Conservation (phyloP, 345 rosid genomes). For the Hypericum perforatum region DNA sequence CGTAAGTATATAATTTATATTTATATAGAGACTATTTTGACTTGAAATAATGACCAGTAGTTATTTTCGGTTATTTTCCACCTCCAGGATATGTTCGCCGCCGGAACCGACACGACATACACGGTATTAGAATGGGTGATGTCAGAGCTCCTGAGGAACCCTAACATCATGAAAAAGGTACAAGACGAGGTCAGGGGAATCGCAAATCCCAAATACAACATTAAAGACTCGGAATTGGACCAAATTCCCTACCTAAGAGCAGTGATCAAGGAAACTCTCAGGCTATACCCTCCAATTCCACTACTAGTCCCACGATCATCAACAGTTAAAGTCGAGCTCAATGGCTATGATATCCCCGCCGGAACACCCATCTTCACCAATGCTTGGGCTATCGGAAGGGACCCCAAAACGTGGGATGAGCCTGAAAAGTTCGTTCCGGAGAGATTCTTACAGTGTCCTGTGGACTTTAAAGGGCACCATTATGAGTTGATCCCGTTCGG, state of each 20-base stretch:
- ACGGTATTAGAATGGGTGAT: slow-evolving; percentile 27
- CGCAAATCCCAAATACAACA: not conserved
- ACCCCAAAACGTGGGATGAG: slow-evolving; percentile 17
- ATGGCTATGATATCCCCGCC: slow-evolving; percentile 18
- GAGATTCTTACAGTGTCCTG: slow-evolving; percentile 19
- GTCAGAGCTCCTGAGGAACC: slow-evolving; percentile 32
- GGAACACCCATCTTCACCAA: slow-evolving; percentile 21
- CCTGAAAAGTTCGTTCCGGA: slow-evolving; percentile 28
- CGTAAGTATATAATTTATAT: too few species aligned
- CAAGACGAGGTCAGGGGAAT: slow-evolving; percentile 18
- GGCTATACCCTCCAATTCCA: slow-evolving; percentile 32
- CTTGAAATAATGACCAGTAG: too few species aligned
- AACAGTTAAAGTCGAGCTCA: slow-evolving; percentile 17
- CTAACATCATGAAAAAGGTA: slow-evolving; percentile 14
- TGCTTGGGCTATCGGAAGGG: slow-evolving; percentile 31
- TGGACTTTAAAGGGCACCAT: slow-evolving; percentile 27
- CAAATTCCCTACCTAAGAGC: slow-evolving; percentile 26
- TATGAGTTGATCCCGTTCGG: slow-evolving; percentile 34
- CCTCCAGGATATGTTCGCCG: too few species aligned
- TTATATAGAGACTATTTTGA: too few species aligned
- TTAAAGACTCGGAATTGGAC: slow-evolving; percentile 11
- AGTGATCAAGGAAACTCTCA: slow-evolving; percentile 30
- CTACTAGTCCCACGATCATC: slow-evolving; percentile 22
- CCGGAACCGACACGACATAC: too few species aligned
- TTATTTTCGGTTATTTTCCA: too few species aligned